These are phyloP conservation scores for Musa schizocarpa DNA, from an alignment of 176 grass and related monocot genomes.

Conservation along the genomic window DNA sequence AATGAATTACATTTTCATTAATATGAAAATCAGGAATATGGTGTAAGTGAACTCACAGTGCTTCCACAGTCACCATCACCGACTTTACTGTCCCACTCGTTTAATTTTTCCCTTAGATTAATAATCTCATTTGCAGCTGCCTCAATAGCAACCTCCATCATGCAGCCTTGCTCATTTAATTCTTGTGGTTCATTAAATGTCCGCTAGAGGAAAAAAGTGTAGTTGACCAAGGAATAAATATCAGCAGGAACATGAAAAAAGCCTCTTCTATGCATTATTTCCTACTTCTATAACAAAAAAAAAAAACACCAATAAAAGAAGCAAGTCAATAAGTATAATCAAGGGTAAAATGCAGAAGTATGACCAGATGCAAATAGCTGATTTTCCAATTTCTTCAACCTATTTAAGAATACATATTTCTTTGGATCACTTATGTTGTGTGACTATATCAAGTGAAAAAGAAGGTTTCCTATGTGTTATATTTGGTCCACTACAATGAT, in stretches of 20 bases:
- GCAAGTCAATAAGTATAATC: background rate
- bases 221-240: constrained; percentile 19
- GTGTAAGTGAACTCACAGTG: constrained; percentile 48
- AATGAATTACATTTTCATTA: background rate
- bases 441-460: no score
- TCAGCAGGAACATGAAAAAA: background rate
- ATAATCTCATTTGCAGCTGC: constrained; percentile 74
- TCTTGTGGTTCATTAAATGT: constrained; percentile 56
- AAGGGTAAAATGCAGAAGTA: background rate
- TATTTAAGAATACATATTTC: no score
- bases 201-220: constrained; percentile 25
- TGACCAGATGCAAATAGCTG: no score
- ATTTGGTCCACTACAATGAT: no score
- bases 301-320: background rate
- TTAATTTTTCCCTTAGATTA: constrained; percentile 58
- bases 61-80: constrained; percentile 97
- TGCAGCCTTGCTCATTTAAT: constrained; percentile 53
- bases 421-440: no score
- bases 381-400: no score
- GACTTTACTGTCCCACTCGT: constrained; percentile 97
- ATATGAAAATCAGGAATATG: constrained; percentile 2
- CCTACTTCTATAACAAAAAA: constrained; percentile 2
- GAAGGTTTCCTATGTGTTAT: no score
- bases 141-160: constrained; percentile 78
- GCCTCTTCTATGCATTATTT: constrained; percentile 5